Evolutionary conservation across 2,329 filamentous ascomycete genomes (phyloP).

Genomic region (Fusarium foetens): DNA sequence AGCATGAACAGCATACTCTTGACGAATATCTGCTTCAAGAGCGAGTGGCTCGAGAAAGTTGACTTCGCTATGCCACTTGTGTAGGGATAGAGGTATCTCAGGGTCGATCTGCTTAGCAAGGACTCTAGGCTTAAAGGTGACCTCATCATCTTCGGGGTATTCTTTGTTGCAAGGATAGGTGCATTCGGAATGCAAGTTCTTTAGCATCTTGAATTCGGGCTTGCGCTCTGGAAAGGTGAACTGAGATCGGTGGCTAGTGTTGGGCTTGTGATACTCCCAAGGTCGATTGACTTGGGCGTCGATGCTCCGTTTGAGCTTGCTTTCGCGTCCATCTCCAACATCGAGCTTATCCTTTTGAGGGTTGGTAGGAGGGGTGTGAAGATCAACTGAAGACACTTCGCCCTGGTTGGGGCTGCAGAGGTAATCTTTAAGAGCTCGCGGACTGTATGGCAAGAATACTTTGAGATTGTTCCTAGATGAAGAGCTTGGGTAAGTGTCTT

Average conservation of each 20-base stretch:
- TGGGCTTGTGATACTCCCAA: not conserved
- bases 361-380: conserved; percentile 23
- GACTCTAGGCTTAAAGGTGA: not conserved
- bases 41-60: conserved; percentile 14
- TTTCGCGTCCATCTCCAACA: not conserved
- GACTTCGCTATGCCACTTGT: not conserved
- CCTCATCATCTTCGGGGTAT: conserved; percentile 11
- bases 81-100: not conserved
- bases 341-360: not conserved
- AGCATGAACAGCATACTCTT: conserved; percentile 4
- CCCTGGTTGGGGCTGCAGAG: conserved; percentile 8
- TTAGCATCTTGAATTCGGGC: not conserved
- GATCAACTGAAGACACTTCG: conserved; percentile 18
- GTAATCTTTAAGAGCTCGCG: not conserved
- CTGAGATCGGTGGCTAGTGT: not conserved
- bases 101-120: conserved; percentile 12
- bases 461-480: not conserved
- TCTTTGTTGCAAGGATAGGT: conserved; percentile 20
- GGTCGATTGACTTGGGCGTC: not conserved
- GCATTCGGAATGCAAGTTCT: conserved; percentile 8
- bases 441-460: not conserved
- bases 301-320: not conserved
- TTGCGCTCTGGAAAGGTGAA: conserved; percentile 6
- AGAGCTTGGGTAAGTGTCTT: not conserved
- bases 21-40: conserved; percentile 5